phyloP scores from a whole-genome alignment of 2,329 filamentous ascomycete species.

The Colletotrichum neosansevieriae region DNA sequence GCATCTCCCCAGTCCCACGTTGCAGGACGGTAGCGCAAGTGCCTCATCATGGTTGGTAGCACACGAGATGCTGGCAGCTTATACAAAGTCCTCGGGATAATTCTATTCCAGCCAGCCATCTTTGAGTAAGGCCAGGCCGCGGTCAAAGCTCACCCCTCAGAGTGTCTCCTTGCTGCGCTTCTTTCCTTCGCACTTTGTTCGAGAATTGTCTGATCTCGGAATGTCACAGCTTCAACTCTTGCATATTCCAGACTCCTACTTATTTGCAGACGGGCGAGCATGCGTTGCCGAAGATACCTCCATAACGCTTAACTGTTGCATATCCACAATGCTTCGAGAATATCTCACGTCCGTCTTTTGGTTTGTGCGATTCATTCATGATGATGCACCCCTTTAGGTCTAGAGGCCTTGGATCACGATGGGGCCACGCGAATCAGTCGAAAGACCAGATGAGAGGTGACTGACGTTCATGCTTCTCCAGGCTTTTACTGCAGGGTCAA shows the following conservation, averaged over 20 bases:
- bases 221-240: conserved; percentile 17
- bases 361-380: not conserved
- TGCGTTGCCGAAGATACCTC: not conserved
- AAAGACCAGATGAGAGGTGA: conserved; percentile 18
- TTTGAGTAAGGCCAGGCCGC: not conserved
- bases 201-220: conserved; percentile 8
- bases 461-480: conserved; percentile 20
- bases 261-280: conserved; percentile 19
- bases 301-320: not conserved
- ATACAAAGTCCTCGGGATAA: too few relatives aligned
- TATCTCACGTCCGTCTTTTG: not conserved
- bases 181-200: conserved; percentile 7
- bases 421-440: conserved; percentile 9
- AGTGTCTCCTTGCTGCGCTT: conserved; percentile 12
- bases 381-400: not conserved
- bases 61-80: not conserved
- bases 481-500: not conserved
- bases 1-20: conserved; percentile 25
- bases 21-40: conserved; percentile 35
- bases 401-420: conserved; percentile 11
- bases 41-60: conserved; percentile 29
- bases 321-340: not conserved
- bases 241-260: not conserved
- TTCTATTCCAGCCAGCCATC: not conserved
- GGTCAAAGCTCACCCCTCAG: conserved; percentile 20